Evolutionary conservation across 441 rosid genomes (phyloP), one percentile per base, ranked within the genome.

Genomic region (Brassica hybrid): DNA sequence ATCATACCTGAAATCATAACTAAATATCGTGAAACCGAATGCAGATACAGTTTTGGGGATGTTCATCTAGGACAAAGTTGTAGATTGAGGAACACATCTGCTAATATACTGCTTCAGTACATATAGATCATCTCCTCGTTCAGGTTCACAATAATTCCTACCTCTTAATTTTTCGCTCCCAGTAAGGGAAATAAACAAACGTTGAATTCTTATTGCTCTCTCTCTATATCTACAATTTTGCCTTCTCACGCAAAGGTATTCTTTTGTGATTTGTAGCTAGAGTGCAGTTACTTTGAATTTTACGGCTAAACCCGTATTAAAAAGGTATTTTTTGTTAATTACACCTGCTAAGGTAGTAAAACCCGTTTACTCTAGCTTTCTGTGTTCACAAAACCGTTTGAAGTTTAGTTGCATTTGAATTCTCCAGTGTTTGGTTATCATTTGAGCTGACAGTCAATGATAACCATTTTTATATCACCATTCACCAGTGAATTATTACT

Each of bases 1-100:
- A 3, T 19, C 16, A 12, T 60, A 4, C 50, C 23, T 9, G 57
- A 23, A 66, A 72, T 58, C 17, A 12, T 65, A 43, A 30, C 19
- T 12, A 43, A 41, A 10, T 3, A 41, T 11, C 11, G 48, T 41
- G n/a, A 41, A 43, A 43, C 14, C 52, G 52, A 43, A 43, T 43
- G 84, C 86, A 96, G 99, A 82, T 96, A 96, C 83, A 64, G 79
- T 77, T 94, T 96, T 41, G 98, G 99, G 23, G 98, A 96, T 80
- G 97, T 94, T 76, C 99, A 92, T 84, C 85, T 94, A 43, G 32
- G 32, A 27, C 32, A 27, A 27, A 27, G 32, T 27, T 96, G 98
- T 88, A 90, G 98, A 86, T 83, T 92, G 83, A 96, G 88, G 91
- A 88, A 84, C 81, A 85, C 98, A 21, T 82, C 91, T 48, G 81